phyloP scores from a whole-genome alignment of 1,139 yeast genomes.

The Meyerozyma guilliermondii region DNA sequence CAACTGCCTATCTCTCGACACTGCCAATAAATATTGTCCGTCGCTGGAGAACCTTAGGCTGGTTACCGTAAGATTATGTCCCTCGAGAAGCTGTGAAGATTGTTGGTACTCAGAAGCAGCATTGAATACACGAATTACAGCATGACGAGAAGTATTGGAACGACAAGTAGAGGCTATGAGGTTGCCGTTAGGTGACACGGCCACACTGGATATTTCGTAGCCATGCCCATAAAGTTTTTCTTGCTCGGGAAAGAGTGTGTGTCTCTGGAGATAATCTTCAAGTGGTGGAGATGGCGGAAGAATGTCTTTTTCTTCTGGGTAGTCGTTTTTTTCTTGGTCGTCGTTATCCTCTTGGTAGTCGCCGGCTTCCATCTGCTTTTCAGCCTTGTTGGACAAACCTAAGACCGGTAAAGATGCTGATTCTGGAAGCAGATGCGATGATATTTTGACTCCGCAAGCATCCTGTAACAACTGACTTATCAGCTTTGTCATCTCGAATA shows the following conservation, averaged over 20 bases:
- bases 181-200: conserved; percentile 59
- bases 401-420: conserved; percentile 90
- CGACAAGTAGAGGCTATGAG: conserved; percentile 87
- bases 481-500: conserved; percentile 84
- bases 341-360: conserved; percentile 32
- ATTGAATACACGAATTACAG: conserved; percentile 75
- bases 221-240: conserved; percentile 98
- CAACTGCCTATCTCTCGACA: conserved; percentile 86
- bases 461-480: conserved; percentile 59
- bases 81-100: conserved; percentile 36
- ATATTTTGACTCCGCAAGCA: conserved; percentile 42
- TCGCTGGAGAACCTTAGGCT: conserved; percentile 72
- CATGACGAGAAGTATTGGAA: conserved; percentile 80
- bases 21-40: conserved; percentile 66
- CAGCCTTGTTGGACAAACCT: conserved; percentile 91
- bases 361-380: conserved; percentile 41
- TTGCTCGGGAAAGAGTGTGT: conserved; percentile 89
- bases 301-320: conserved; percentile 32
- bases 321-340: conserved; percentile 16
- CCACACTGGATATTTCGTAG: conserved; percentile 82
- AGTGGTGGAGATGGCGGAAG: conserved; percentile 51
- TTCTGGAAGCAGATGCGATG: conserved; percentile 47
- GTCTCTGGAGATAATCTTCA: conserved; percentile 87
- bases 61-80: conserved; percentile 82
- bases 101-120: conserved; percentile 43